Evolutionary conservation across 2,329 filamentous ascomycete genomes (phyloP).

Genomic region (Didymosphaeria variabile): DNA sequence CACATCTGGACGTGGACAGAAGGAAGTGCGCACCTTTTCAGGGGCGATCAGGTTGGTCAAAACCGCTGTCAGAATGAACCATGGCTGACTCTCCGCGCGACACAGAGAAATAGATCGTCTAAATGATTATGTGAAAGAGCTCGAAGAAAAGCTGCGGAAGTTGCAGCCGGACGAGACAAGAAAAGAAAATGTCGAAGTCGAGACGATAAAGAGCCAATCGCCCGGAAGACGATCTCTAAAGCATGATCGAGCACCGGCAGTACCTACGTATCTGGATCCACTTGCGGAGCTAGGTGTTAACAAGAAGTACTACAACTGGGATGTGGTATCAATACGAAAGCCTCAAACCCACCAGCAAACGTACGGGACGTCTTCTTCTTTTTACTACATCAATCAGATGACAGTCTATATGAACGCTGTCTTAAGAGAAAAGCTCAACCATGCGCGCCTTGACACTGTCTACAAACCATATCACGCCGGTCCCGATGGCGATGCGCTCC

Average conservation of each 20-base stretch:
- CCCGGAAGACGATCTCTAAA: neutral
- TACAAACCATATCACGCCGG: neutral
- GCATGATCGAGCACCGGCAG: neutral
- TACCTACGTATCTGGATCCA: conserved; percentile 26
- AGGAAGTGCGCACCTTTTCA: conserved; percentile 29
- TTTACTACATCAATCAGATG: conserved; percentile 58
- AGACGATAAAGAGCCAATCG: conserved; percentile 2
- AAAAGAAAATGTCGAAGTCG: neutral
- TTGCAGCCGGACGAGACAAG: neutral
- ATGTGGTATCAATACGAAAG: conserved; percentile 51
- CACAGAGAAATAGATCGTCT: conserved; percentile 52
- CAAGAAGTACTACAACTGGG: conserved; percentile 46
- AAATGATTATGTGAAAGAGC: conserved; percentile 43
- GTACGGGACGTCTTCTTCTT: conserved; percentile 57
- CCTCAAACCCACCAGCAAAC: conserved; percentile 50
- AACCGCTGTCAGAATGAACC: neutral
- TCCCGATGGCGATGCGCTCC: neutral
- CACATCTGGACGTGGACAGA: conserved; percentile 38
- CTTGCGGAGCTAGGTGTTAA: conserved; percentile 25
- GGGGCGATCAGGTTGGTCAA: conserved; percentile 39
- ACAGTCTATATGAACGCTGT: conserved; percentile 49
- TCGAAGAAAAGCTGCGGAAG: conserved; percentile 47
- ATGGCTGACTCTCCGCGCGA: conserved; percentile 23
- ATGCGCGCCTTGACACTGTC: neutral
- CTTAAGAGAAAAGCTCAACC: conserved; percentile 45